These are phyloP conservation scores for Mycena alexandri DNA, from an alignment of 768 basidiomycete genomes.

Conservation along the genomic window DNA sequence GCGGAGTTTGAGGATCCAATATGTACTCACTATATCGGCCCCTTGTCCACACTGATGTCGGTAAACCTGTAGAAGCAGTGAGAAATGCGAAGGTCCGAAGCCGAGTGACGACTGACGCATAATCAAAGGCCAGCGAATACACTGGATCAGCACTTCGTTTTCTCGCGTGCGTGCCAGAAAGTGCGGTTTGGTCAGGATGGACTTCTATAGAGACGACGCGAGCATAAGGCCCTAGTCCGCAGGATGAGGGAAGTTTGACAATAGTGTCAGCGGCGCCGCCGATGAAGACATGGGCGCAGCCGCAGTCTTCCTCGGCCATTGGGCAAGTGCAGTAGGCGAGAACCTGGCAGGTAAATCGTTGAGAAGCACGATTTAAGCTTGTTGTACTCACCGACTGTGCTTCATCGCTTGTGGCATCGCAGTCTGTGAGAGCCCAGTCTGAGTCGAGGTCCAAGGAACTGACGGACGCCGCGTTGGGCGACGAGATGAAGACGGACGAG, in stretches of 20 bases:
- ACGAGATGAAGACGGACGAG: constrained; percentile 42
- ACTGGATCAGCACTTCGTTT: constrained; percentile 29
- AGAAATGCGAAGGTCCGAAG: too few species aligned
- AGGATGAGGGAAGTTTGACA: constrained; percentile 40
- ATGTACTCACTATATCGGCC: constrained; percentile 21
- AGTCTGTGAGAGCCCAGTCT: constrained; percentile 42
- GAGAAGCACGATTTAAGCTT: neutral
- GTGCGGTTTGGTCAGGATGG: constrained; percentile 38
- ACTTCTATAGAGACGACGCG: constrained; percentile 39
- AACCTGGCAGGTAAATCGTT: constrained; percentile 30
- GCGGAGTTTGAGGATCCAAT: neutral
- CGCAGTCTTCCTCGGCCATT: constrained; percentile 30
- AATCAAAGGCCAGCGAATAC: constrained; percentile 35
- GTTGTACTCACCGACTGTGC: constrained; percentile 30
- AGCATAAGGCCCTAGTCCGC: constrained; percentile 45
- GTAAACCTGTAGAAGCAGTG: constrained; percentile 32
- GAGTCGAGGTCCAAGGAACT: constrained; percentile 39
- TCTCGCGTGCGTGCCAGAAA: constrained; percentile 16
- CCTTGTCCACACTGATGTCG: constrained; percentile 35
- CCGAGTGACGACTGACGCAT: too few species aligned
- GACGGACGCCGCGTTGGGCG: constrained; percentile 43
- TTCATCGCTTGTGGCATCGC: constrained; percentile 39
- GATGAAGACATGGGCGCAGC: constrained; percentile 43
- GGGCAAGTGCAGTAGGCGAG: constrained; percentile 40
- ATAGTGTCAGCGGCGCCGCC: constrained; percentile 42